Conservation (phyloP, 108 stramenopile species). For the Fragilaria radians region DNA sequence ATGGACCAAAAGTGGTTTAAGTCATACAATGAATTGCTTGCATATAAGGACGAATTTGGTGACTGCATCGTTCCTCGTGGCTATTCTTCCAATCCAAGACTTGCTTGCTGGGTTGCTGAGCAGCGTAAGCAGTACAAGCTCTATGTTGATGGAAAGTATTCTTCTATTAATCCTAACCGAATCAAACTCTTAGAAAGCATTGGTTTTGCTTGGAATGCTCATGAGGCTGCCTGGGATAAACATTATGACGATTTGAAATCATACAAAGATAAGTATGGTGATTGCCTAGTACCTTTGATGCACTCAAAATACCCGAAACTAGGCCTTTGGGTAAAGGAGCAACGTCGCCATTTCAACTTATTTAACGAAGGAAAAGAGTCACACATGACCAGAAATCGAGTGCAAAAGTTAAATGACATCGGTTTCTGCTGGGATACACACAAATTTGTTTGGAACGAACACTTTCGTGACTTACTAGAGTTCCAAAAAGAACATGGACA, state of each 20-base stretch:
- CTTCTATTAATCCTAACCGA: conserved; percentile 40
- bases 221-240: conserved; percentile 24
- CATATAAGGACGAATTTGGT: conserved; percentile 21
- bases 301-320: conserved; percentile 4
- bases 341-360: conserved; percentile 25
- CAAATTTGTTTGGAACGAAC: conserved; percentile 28
- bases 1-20: no score
- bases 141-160: conserved; percentile 17
- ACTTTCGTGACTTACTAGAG: conserved; percentile 22
- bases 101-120: conserved; percentile 37
- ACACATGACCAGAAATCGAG: conserved; percentile 21
- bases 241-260: conserved; percentile 18
- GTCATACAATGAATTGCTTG: conserved; percentile 14
- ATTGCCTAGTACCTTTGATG: conserved; percentile 1
- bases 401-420: conserved; percentile 20
- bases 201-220: no score
- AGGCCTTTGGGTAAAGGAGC: not conserved
- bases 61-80: conserved; percentile 29
- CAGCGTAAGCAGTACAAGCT: conserved; percentile 46
- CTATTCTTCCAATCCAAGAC: conserved; percentile 14
- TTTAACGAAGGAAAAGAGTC: conserved; percentile 19
- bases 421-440: conserved; percentile 56
- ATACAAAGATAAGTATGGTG: conserved; percentile 3
- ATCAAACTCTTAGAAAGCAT: conserved; percentile 21
- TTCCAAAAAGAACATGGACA: conserved; percentile 26